These are phyloP conservation scores for Neurospora sp. DNA, from an alignment of 495 filamentous ascomycete species.

Conservation along the genomic window DNA sequence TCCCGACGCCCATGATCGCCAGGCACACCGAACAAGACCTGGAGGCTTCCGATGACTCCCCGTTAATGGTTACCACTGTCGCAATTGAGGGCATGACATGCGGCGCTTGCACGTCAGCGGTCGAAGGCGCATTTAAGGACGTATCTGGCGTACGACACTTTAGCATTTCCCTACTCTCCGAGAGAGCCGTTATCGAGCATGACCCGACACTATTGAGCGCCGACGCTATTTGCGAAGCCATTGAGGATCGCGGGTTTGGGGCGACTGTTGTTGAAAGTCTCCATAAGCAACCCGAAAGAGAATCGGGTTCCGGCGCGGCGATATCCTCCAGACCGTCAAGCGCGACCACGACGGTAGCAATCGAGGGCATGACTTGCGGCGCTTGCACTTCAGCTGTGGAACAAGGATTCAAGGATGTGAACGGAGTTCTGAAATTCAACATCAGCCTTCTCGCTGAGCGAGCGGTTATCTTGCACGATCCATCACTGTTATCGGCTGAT, in stretches of 20 bases:
- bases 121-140: slow-evolving; percentile 73
- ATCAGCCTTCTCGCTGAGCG: slow-evolving; percentile 90
- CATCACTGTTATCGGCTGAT: slow-evolving; percentile 53
- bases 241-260: slow-evolving; percentile 90
- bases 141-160: slow-evolving; percentile 73
- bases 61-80: slow-evolving; percentile 62
- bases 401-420: slow-evolving; percentile 61
- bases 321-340: slow-evolving; percentile 16
- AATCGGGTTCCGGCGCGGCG: slow-evolving; percentile 19
- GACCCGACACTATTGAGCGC: slow-evolving; percentile 59
- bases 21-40: slow-evolving; percentile 7
- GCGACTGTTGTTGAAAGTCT: slow-evolving; percentile 58
- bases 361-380: slow-evolving; percentile 97
- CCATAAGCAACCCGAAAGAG: slow-evolving; percentile 22
- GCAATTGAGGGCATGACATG: slow-evolving; percentile 94
- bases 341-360: slow-evolving; percentile 70
- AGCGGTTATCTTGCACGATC: slow-evolving; percentile 78
- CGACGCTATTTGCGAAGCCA: slow-evolving; percentile 62
- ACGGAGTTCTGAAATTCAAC: slow-evolving; percentile 78
- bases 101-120: slow-evolving; percentile 85
- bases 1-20: slow-evolving; percentile 37
- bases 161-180: slow-evolving; percentile 86
- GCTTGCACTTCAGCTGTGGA: slow-evolving; percentile 90
- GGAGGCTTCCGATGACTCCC: slow-evolving; percentile 13
- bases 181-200: slow-evolving; percentile 83